phyloP scores from a whole-genome alignment of 2,329 filamentous ascomycete genomes.

The Sporothrix schenckii region DNA sequence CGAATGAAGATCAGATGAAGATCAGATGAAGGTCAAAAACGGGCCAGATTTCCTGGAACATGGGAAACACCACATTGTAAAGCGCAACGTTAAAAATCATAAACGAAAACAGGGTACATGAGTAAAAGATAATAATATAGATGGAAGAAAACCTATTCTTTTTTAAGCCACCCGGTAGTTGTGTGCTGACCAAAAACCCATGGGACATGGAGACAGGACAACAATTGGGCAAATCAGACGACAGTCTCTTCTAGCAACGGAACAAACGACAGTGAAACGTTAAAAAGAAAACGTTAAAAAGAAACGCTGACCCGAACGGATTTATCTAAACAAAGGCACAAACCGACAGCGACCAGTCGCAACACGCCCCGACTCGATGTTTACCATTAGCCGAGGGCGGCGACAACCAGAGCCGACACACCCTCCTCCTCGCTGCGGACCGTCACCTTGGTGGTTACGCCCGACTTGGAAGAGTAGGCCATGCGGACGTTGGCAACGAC shows the following conservation, averaged over 20 bases:
- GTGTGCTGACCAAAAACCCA: slow-evolving; percentile 3
- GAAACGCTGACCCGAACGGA: slow-evolving; percentile 24
- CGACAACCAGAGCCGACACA: slow-evolving; percentile 80
- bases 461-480: slow-evolving; percentile 89
- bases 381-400: slow-evolving; percentile 72
- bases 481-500: slow-evolving; percentile 88
- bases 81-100: neutral
- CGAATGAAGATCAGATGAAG: neutral
- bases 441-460: slow-evolving; percentile 94
- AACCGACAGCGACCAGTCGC: neutral
- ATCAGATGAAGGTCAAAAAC: neutral
- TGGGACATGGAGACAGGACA: slow-evolving; percentile 16
- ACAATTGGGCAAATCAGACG: slow-evolving; percentile 21
- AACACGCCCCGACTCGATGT: neutral
- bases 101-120: neutral
- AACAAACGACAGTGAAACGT: neutral
- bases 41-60: too few relatives aligned
- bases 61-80: too few relatives aligned
- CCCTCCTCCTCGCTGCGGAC: slow-evolving; percentile 91
- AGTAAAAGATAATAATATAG: neutral
- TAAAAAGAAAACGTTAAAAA: slow-evolving; percentile 15
- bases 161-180: slow-evolving; percentile 4
- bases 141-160: slow-evolving; percentile 16
- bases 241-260: slow-evolving; percentile 24
- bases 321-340: slow-evolving; percentile 13